These are phyloP conservation scores for Lichina pygmaea DNA, from an alignment of 495 filamentous ascomycete genomes.

Conservation along the genomic window DNA sequence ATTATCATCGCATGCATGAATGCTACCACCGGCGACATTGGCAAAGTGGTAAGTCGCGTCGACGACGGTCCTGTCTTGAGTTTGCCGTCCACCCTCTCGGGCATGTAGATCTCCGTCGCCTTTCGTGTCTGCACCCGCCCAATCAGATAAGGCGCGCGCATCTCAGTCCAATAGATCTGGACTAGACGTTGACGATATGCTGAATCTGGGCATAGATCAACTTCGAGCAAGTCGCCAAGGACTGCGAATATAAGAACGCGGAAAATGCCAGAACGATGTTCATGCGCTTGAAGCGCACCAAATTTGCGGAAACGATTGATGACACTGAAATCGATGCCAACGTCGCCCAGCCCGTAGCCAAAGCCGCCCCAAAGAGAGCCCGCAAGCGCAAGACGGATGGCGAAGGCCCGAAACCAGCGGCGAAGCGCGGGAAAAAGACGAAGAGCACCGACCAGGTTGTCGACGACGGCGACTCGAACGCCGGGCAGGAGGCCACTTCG, in stretches of 20 bases:
- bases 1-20: background rate
- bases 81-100: too few relatives aligned
- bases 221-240: conserved; percentile 4
- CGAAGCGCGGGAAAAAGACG: background rate
- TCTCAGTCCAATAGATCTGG: too few relatives aligned
- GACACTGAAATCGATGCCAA: background rate
- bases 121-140: too few relatives aligned
- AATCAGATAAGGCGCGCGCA: too few relatives aligned
- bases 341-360: background rate
- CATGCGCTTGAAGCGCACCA: conserved; percentile 2
- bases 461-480: background rate
- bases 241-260: conserved; percentile 3
- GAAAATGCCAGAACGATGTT: conserved; percentile 8
- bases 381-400: background rate
- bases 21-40: background rate
- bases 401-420: background rate
- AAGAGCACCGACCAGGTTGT: conserved; percentile 1
- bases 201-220: conserved; percentile 3
- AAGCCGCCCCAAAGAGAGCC: background rate
- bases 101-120: too few relatives aligned
- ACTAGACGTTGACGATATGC: too few relatives aligned
- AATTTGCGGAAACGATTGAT: background rate
- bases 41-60: background rate
- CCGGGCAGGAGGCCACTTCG: too few relatives aligned
- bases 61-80: too few relatives aligned